These are phyloP conservation scores for Periconia sp. DNA, from an alignment of 2,329 filamentous ascomycete species.

Conservation along the genomic window DNA sequence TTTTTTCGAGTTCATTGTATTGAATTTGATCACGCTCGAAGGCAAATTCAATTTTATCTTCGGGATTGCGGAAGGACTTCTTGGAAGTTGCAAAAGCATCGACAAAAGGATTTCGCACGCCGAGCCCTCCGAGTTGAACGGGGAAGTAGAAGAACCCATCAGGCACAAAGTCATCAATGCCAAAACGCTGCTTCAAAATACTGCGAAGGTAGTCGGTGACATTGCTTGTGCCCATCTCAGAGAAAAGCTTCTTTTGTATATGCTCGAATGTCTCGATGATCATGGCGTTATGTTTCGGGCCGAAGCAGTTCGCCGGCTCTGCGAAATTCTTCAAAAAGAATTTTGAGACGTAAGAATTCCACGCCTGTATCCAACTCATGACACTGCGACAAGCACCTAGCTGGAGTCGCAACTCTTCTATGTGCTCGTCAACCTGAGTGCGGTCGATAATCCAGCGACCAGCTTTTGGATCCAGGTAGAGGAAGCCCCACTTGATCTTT, in stretches of 20 bases:
- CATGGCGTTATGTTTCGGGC: conserved; percentile 57
- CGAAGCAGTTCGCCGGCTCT: conserved; percentile 57
- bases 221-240: conserved; percentile 34
- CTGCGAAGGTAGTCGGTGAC: conserved; percentile 56
- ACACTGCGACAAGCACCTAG: conserved; percentile 58
- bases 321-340: conserved; percentile 63
- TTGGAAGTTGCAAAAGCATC: conserved; percentile 44
- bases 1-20: conserved; percentile 36
- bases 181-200: conserved; percentile 45
- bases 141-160: conserved; percentile 54
- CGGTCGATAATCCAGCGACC: conserved; percentile 64
- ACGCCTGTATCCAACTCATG: conserved; percentile 62
- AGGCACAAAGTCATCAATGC: conserved; percentile 40
- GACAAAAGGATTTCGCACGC: conserved; percentile 52
- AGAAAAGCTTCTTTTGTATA: conserved; percentile 57
- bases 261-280: conserved; percentile 55
- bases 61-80: conserved; percentile 12
- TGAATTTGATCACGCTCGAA: conserved; percentile 30
- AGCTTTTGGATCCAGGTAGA: conserved; percentile 55
- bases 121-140: conserved; percentile 50
- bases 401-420: conserved; percentile 61
- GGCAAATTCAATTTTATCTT: conserved; percentile 14
- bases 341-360: conserved; percentile 59
- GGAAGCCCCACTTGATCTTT: conserved; percentile 61
- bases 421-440: conserved; percentile 60